A percentile compares a stretch with the other conserved stretches of the same genome.
Evolutionary conservation across 2,329 filamentous ascomycete genomes (phyloP).

Genomic region (Calycina herbarum): DNA sequence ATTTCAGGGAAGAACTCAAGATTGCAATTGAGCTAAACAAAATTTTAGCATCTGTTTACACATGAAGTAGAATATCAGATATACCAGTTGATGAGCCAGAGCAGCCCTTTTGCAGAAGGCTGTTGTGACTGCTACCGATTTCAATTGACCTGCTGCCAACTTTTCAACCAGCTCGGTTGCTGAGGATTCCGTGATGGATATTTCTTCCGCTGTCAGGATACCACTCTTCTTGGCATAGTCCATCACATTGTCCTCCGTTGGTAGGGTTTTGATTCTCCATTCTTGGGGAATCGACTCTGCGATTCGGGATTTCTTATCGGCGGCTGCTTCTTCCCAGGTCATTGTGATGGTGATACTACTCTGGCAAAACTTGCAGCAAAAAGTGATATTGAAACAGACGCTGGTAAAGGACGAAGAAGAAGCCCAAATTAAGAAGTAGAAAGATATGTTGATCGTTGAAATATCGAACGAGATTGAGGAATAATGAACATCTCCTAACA

Average conservation of each 20-base stretch:
- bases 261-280: slow-evolving; percentile 28
- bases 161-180: slow-evolving; percentile 30
- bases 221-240: slow-evolving; percentile 28
- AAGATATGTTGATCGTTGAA: no score
- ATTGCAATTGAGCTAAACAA: slow-evolving; percentile 36
- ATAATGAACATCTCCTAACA: no score
- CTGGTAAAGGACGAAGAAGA: no score
- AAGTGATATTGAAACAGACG: no score
- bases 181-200: slow-evolving; percentile 32
- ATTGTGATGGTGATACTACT: slow-evolving; percentile 9
- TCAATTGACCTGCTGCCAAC: slow-evolving; percentile 29
- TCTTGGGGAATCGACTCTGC: slow-evolving; percentile 26
- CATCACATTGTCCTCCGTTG: slow-evolving; percentile 26
- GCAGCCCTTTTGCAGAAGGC: slow-evolving; percentile 52
- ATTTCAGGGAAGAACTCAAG: slow-evolving; percentile 50
- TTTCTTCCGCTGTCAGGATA: slow-evolving; percentile 29
- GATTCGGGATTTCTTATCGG: slow-evolving; percentile 28
- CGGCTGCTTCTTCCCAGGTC: slow-evolving; percentile 27
- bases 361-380: no score
- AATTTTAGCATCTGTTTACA: background rate
- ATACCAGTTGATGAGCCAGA: slow-evolving; percentile 46
- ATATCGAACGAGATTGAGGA: no score
- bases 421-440: no score
- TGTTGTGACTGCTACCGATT: slow-evolving; percentile 41
- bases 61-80: background rate